Conservation (phyloP, 2,329 filamentous ascomycete species). For the Penicillium sumatraense region DNA sequence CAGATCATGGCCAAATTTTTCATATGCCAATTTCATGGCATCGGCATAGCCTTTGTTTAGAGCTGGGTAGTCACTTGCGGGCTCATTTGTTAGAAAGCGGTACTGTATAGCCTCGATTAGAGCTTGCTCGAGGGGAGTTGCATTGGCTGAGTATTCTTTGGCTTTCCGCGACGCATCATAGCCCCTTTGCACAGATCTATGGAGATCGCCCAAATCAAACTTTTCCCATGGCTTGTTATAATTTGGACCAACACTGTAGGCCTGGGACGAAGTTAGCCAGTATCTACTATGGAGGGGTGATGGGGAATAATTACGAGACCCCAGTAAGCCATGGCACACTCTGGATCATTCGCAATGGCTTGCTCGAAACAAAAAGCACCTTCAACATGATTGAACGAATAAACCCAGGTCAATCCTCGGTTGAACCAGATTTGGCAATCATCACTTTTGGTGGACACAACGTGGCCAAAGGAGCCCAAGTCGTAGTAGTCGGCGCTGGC, state of each 20-base stretch:
- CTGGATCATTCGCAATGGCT: conserved; percentile 47
- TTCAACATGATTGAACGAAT: conserved; percentile 78
- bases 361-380: conserved; percentile 57
- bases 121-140: conserved; percentile 60
- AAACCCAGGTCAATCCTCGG: conserved; percentile 73
- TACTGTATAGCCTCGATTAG: conserved; percentile 65
- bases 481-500: conserved; percentile 49
- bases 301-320: too few relatives aligned
- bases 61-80: conserved; percentile 52
- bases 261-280: too few relatives aligned
- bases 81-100: conserved; percentile 60
- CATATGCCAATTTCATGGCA: conserved; percentile 62
- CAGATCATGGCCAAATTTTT: conserved; percentile 57
- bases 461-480: conserved; percentile 63
- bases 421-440: conserved; percentile 71
- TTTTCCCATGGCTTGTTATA: conserved; percentile 59
- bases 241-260: conserved; percentile 56
- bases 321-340: conserved; percentile 55
- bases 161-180: conserved; percentile 52
- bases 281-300: too few relatives aligned
- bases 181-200: conserved; percentile 50
- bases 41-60: conserved; percentile 65
- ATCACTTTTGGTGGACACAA: conserved; percentile 57
- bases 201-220: conserved; percentile 50
- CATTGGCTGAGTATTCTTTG: conserved; percentile 38